Percentiles rank a stretch among this genome's conserved stretches.
Conservation (phyloP, 768 basidiomycete genomes). For the Agaricus blazei region DNA sequence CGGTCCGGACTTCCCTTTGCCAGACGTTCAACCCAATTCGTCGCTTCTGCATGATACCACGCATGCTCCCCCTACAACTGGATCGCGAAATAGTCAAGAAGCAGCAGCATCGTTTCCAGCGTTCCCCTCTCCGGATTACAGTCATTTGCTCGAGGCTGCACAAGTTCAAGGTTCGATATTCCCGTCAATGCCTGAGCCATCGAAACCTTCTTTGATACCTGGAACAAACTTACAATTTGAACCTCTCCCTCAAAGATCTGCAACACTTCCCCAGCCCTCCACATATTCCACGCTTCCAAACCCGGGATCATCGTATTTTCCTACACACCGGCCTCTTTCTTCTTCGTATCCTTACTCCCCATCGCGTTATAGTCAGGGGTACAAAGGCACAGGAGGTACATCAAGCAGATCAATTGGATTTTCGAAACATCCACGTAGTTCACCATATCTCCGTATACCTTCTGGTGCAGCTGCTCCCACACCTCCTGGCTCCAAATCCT, state of each 20-base stretch:
- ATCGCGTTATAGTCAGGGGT: not conserved
- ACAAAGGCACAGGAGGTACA: not conserved
- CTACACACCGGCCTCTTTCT: not conserved
- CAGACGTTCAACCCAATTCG: not conserved
- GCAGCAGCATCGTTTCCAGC: no score
- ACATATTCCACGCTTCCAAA: not conserved
- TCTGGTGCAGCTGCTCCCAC: not conserved
- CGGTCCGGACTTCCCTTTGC: no score
- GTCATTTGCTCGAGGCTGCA: not conserved
- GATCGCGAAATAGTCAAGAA: no score
- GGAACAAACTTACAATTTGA: conserved; percentile 5
- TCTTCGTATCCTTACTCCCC: not conserved
- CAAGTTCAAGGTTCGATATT: not conserved
- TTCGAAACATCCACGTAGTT: not conserved
- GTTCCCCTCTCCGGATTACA: no score
- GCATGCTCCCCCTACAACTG: no score
- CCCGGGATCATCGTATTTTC: not conserved
- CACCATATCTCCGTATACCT: not conserved
- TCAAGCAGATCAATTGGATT: not conserved
- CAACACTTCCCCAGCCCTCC: not conserved
- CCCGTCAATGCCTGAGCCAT: not conserved
- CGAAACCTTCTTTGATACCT: not conserved
- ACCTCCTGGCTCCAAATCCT: not conserved
- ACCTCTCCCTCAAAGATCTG: not conserved
- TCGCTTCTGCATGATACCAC: no score